Evolutionary conservation across 2,329 filamentous ascomycete genomes (phyloP), one percentile per base, ranked within the genome.

Genomic region (Curvularia sp.): DNA sequence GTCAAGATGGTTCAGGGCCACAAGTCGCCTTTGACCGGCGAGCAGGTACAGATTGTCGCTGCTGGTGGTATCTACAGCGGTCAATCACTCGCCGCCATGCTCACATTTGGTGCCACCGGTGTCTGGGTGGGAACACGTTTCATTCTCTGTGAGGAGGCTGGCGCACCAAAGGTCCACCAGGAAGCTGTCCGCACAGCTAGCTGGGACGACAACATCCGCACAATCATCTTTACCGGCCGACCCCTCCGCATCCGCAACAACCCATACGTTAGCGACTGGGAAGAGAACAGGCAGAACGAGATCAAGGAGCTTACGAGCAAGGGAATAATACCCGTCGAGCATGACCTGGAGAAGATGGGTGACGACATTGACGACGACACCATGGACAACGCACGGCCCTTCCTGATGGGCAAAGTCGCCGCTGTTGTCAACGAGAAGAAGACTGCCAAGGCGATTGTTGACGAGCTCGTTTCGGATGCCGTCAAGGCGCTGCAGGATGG

Each of bases 101-200:
- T 99, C 61, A 96, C 96, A 87, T 89, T 98, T 78, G 95, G 95
- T 67, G 95, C 95, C 54, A 86, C 85, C 61, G 95, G 88, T 71
- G 95, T 98, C 69, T 99, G 95, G 95, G 90, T 99, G 67, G 95
- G 95, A 75, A 99, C 95, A 38, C 88, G 95, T 65, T 99, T 99
- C 83, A 90, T 99, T 68, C 87, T 99, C 60, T 89, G 88, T 55
- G 91, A 97, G 68, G 95, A 99, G 84, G 95, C 95, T 55, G 94
- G 95, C 74, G 95, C 95, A 10, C 92, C 95, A 68, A 89, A 92
- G 79, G 87, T 91, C 46, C 94, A 99, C 85, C 95, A 98, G 83
- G 94, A 99, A 76, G 92, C 94, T 61, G 95, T 99, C 69, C 87
- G 88, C 74, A 97, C 94, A 42, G 87, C 95, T 51, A 87, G 91